phyloP scores from a whole-genome alignment of 345 rosid genomes.

The Linum tenue region DNA sequence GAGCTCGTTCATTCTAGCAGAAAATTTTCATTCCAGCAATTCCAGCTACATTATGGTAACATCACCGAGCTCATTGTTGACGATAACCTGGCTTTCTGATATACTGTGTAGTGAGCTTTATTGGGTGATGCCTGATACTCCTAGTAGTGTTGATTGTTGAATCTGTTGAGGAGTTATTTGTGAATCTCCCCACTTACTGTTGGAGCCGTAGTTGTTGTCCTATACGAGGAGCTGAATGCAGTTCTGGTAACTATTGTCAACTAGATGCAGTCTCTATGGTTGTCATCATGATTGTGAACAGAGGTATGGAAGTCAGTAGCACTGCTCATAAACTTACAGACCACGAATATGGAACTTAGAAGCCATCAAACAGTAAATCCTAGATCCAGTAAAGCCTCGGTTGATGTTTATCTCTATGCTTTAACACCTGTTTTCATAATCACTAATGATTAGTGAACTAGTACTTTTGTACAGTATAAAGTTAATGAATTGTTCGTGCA shows the following conservation, averaged over 20 bases:
- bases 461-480: neutral
- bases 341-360: no score
- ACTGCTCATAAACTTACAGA: neutral
- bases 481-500: constrained; percentile 21
- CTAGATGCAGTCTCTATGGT: neutral
- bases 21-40: neutral
- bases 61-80: no score
- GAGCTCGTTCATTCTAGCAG: neutral
- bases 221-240: no score
- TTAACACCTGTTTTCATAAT: neutral
- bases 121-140: no score
- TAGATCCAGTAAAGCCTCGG: no score
- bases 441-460: neutral
- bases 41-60: neutral
- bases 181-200: no score
- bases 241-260: neutral
- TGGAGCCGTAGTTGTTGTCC: no score
- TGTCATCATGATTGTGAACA: neutral
- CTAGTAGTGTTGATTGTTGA: no score
- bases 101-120: no score
- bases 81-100: neutral
- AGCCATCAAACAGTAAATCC: no score
- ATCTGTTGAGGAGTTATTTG: no score
- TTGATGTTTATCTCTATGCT: no score
- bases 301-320: neutral